phyloP scores from a whole-genome alignment of 2,329 filamentous ascomycete species.

The Tympanopsis confertula region DNA sequence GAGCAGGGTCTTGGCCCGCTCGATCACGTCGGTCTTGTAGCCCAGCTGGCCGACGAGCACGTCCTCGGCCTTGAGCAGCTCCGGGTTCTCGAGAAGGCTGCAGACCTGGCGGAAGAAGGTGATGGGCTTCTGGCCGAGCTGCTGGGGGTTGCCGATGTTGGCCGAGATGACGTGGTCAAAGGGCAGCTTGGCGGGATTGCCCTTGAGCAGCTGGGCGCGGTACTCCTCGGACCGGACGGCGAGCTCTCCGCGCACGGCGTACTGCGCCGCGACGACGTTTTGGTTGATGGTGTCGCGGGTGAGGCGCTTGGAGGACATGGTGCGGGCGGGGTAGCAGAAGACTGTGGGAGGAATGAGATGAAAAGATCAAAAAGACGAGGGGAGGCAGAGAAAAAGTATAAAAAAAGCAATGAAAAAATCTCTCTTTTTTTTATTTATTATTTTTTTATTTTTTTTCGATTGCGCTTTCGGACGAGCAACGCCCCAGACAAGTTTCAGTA shows the following conservation, averaged over 20 bases:
- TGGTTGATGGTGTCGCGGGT: conserved; percentile 85
- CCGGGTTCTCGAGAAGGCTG: conserved; percentile 82
- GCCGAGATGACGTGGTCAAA: conserved; percentile 88
- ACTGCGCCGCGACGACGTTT: conserved; percentile 75
- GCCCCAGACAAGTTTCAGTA: too few relatives aligned
- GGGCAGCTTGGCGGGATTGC: conserved; percentile 48
- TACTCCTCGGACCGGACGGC: conserved; percentile 89
- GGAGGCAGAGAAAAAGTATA: too few relatives aligned
- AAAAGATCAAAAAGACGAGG: too few relatives aligned
- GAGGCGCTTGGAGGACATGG: conserved; percentile 37
- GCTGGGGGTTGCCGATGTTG: conserved; percentile 98
- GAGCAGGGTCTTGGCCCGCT: conserved; percentile 69
- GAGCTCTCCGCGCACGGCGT: conserved; percentile 91
- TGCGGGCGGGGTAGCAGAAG: conserved; percentile 7
- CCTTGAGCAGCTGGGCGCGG: conserved; percentile 58
- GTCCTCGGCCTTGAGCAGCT: conserved; percentile 70
- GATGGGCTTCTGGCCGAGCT: conserved; percentile 96
- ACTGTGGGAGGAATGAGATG: too few relatives aligned
- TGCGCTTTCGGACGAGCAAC: too few relatives aligned
- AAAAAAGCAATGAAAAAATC: too few relatives aligned
- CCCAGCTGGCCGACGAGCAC: conserved; percentile 63
- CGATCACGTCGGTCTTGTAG: conserved; percentile 83
- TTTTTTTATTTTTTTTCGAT: too few relatives aligned
- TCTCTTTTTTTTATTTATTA: too few relatives aligned
- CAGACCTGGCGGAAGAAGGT: conserved; percentile 97